Evolutionary conservation across 441 rosid species (phyloP), one percentile per base, ranked within the genome.

Genomic region (Lepidium campestre): DNA sequence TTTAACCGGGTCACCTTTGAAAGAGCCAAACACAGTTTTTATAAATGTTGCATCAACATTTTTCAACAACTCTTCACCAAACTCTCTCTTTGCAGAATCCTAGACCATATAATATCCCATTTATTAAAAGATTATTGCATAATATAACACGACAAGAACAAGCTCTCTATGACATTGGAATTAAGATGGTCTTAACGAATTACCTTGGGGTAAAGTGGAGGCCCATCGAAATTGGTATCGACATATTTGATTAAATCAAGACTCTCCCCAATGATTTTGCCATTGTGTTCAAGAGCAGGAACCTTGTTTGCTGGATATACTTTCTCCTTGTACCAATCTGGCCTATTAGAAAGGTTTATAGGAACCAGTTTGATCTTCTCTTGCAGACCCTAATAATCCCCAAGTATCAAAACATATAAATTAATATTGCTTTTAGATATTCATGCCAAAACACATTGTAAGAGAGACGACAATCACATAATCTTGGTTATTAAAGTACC

Each of bases 261-360:
- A 76, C 95, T 87, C 68, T 87, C 98, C 45, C 86, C 93, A 48
- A 56, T 80, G 48, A 87, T 80, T 77, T 86, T 77, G 9, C 81
- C 83, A 67, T 85, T 78, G 74, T 87, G 92, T 62, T 90, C 92
- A 74, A 90, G 79, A 8, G 94, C 66, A 48, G 94, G 97, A 48
- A 87, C 97, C 92, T 87, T 89, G 77, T 89, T 91, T 44, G 83
- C 63, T n/a, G 84, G 89, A 67, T 84, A 67, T 10, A 87, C 89
- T 79, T 81, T 88, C 77, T 88, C 96, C 70, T 84, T 91, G 80
- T 79, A 91, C 97, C 96, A 87, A 62, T 67, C 70, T 75, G 97
- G 97, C 73, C 89, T 86, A 71, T 89, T 74, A 19, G 58, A 31
- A 72, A 89, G 72, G 72, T 89, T 81, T 57, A 87, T 72, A 41